Percentiles rank a stretch among this genome's conserved stretches.
phyloP scores from a whole-genome alignment of 139 green algal genomes.

The Closterium sp. region DNA sequence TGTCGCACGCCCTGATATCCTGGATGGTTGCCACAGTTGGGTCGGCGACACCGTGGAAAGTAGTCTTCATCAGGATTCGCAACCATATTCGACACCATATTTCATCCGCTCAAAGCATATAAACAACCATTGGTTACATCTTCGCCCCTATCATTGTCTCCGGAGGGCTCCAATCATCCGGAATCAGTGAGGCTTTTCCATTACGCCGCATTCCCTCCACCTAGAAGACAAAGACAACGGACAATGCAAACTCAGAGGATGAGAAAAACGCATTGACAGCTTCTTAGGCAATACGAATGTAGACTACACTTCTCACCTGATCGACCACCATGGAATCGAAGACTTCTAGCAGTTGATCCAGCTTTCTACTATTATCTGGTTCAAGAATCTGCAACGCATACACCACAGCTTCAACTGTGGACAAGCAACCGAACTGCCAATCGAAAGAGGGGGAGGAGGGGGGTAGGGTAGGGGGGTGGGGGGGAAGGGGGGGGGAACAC shows the following conservation, averaged over 20 bases:
- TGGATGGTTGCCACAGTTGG: neutral
- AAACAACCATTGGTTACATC: neutral
- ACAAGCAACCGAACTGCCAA: conserved; percentile 14
- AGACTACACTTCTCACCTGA: neutral
- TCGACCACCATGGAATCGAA: conserved; percentile 36
- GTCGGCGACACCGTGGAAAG: neutral
- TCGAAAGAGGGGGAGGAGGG: neutral
- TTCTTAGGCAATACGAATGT: too few species aligned
- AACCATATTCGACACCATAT: too few species aligned
- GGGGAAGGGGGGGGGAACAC: neutral
- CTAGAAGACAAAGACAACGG: neutral
- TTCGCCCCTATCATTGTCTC: neutral
- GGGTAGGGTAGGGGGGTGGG: too few species aligned
- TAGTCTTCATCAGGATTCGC: too few species aligned
- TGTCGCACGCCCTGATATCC: neutral
- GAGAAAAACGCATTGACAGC: too few species aligned
- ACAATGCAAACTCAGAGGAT: neutral
- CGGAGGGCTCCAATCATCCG: neutral
- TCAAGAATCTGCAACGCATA: conserved; percentile 31
- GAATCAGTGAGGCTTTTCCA: neutral
- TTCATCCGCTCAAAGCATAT: neutral
- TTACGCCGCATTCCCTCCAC: neutral
- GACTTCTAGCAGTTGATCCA: neutral
- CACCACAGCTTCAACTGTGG: conserved; percentile 21
- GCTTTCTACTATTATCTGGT: neutral